These are phyloP conservation scores for Chaetomium sp. DNA, from an alignment of 2,329 filamentous ascomycete genomes.

Conservation along the genomic window DNA sequence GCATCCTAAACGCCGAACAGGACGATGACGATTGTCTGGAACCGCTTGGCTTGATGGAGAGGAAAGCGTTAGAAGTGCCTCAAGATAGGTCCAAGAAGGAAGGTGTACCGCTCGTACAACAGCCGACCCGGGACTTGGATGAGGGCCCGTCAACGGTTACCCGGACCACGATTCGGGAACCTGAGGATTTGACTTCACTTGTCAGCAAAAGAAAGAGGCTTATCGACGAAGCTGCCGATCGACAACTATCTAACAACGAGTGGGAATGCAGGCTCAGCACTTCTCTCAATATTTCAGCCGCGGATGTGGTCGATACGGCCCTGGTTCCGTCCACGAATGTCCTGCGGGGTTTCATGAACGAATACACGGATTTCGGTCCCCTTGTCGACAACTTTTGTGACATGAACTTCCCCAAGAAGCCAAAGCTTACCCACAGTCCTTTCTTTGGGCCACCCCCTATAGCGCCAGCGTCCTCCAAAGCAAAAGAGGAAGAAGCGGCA, in stretches of 20 bases:
- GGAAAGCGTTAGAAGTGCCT: background rate
- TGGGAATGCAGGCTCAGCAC: background rate
- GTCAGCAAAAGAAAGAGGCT: constrained; percentile 11
- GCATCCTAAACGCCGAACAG: constrained; percentile 11
- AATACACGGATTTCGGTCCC: constrained; percentile 16
- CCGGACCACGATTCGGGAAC: background rate
- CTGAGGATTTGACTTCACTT: constrained; percentile 9
- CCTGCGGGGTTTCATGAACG: constrained; percentile 12
- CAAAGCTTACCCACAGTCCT: constrained; percentile 18
- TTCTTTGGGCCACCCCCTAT: constrained; percentile 13
- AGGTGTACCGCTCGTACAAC: too few species aligned
- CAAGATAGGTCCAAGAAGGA: too few species aligned
- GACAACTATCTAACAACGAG: background rate
- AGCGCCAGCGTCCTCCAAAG: background rate
- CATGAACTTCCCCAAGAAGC: constrained; percentile 23
- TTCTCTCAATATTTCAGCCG: background rate
- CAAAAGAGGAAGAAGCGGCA: constrained; percentile 2
- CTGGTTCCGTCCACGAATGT: constrained; percentile 16
- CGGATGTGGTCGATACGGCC: constrained; percentile 6
- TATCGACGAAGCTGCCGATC: constrained; percentile 12
- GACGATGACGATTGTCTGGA: constrained; percentile 21
- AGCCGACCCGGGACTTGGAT: too few species aligned
- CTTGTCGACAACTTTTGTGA: constrained; percentile 25
- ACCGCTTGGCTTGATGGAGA: background rate
- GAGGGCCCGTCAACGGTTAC: too few species aligned